Base-by-base conservation (phyloP, 2,329 filamentous ascomycete species). In the Pseudocercospora musae region DNA sequence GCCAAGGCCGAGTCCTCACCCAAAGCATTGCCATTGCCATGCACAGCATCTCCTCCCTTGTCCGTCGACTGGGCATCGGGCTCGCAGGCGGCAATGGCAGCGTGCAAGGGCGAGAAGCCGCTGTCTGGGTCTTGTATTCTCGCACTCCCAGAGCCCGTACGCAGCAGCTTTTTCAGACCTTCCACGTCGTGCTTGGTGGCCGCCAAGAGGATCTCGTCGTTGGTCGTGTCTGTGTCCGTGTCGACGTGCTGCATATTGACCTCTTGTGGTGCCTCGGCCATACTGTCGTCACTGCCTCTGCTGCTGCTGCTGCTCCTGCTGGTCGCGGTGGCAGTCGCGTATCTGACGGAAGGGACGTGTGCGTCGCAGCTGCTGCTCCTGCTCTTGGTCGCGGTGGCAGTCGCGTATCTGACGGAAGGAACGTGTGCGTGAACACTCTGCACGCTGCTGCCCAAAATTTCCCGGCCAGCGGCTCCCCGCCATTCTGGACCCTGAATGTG, bases 41-140 rank as follows among this genome's bases (percentile, higher is more conserved):
- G 68, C 11, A 77, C 70, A 27, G 70, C 71, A 29, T 76, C 73
- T 18, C 72, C 73, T 37, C 70, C 72, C n/a, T 67, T 69, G 31
- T 73, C 69, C 18, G 68, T 64, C 8, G 65, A 33, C 15, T 77
- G 75, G 0, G 80, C 78, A 25, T 79, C 78, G 0, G 77, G 71
- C 63, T 83, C 81, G 62, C 79, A 82, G 1, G 77, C 73, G n/a
- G 91, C 89, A 73, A 98, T 91, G 42, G 92, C 92, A 21, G 93
- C 90, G 78, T 98, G 95, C 13, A 98, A 83, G 9, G 94, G 92
- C 8, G 92, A 92, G 76, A 89, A 92, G 63, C 91, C 91, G 0
- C 93, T 96, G 64, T 89, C 87, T 5, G 89, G 85, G 73, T 98
- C 94, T 76, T 94, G 92, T 4, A 89, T 87, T 42, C 74, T 89